phyloP scores from a whole-genome alignment of 305 asterid species.

The Ajuga reptans region DNA sequence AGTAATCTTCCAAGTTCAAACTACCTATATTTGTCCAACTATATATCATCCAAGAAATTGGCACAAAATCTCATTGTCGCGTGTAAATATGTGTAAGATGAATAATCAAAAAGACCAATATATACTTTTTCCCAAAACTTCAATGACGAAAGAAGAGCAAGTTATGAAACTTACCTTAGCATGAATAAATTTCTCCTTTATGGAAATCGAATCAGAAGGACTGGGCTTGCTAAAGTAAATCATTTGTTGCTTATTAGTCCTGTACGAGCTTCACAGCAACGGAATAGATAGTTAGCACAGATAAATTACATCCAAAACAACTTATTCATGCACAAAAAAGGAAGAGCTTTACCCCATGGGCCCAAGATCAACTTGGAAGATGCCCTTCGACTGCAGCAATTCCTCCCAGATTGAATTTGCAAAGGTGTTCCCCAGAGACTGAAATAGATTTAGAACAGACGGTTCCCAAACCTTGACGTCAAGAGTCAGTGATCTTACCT shows the following conservation, averaged over 20 bases:
- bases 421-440: conserved; percentile 80
- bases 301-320: conserved; percentile 7
- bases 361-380: conserved; percentile 58
- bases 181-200: conserved; percentile 86
- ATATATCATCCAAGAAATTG: background rate
- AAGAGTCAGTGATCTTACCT: conserved; percentile 97
- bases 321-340: background rate
- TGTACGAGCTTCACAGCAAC: conserved; percentile 50
- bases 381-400: conserved; percentile 65
- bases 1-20: background rate
- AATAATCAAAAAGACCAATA: background rate
- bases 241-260: conserved; percentile 62
- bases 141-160: background rate
- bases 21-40: background rate
- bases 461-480: conserved; percentile 99
- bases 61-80: background rate
- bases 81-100: background rate
- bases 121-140: conserved; percentile 5
- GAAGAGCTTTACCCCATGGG: conserved; percentile 53
- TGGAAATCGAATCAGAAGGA: conserved; percentile 65
- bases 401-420: conserved; percentile 97
- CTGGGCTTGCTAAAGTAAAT: conserved; percentile 73
- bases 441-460: conserved; percentile 82
- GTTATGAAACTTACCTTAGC: conserved; percentile 56
- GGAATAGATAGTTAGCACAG: conserved; percentile 21